A percentile compares a stretch with the other conserved stretches of the same genome.
These are phyloP conservation scores for Mytilinidion resinicola DNA, from an alignment of 495 filamentous ascomycete species.

Conservation along the genomic window DNA sequence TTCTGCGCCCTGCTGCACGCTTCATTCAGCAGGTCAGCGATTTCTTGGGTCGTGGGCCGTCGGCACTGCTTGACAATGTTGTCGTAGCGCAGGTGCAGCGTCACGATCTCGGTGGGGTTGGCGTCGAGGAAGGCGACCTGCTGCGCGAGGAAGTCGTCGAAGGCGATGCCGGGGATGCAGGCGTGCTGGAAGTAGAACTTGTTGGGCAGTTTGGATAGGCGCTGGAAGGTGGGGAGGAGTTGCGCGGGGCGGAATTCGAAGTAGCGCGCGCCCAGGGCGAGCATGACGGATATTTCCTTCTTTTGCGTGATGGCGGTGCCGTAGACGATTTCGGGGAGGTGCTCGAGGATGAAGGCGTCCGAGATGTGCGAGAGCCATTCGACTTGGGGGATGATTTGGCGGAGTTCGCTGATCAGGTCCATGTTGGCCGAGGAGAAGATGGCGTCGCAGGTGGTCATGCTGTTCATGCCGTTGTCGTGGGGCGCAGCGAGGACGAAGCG, in stretches of 20 bases:
- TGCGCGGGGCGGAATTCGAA: conserved; percentile 49
- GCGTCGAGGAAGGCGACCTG: conserved; percentile 39
- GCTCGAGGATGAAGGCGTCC: conserved; percentile 33
- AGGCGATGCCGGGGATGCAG: conserved; percentile 47
- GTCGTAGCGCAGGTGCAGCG: conserved; percentile 47
- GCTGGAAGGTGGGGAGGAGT: conserved; percentile 35
- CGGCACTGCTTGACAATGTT: conserved; percentile 41
- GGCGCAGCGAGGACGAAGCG: conserved; percentile 42
- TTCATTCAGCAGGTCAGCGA: conserved; percentile 35
- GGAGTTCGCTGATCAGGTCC: conserved; percentile 35
- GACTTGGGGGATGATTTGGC: conserved; percentile 15
- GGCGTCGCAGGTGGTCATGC: conserved; percentile 40
- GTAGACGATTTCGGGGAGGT: conserved; percentile 44
- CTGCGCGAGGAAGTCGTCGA: conserved; percentile 41
- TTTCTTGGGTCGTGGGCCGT: conserved; percentile 39
- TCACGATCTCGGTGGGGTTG: conserved; percentile 44
- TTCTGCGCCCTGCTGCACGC: conserved; percentile 21
- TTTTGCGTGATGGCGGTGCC: conserved; percentile 48
- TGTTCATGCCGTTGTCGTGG: conserved; percentile 50
- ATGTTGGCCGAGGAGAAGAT: conserved; percentile 33
- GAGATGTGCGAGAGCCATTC: background rate
- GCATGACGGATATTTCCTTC: conserved; percentile 40
- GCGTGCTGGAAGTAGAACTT: conserved; percentile 46
- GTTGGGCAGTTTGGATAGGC: conserved; percentile 36
- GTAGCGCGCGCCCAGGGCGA: conserved; percentile 45